Conservation (phyloP, 1,139 yeast species). For the Blastobotrys buckinghamii region DNA sequence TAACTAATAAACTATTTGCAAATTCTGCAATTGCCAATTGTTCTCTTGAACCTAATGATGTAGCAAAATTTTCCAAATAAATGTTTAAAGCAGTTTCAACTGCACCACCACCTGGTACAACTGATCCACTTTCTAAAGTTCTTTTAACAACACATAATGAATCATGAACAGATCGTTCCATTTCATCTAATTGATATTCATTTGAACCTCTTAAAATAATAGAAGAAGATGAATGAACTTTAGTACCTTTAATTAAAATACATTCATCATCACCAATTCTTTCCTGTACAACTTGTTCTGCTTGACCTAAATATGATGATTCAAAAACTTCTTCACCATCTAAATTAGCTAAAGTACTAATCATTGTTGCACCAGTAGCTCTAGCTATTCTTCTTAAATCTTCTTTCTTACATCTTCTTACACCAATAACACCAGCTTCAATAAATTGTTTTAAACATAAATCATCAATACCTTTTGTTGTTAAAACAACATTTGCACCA, state of each 20-base stretch:
- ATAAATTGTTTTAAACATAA: slow-evolving; percentile 92
- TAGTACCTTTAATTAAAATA: slow-evolving; percentile 88
- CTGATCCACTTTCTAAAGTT: slow-evolving; percentile 88
- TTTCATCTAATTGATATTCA: slow-evolving; percentile 93
- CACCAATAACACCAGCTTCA: slow-evolving; percentile 96
- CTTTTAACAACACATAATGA: slow-evolving; percentile 93
- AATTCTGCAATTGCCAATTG: slow-evolving; percentile 98
- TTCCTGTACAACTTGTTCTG: slow-evolving; percentile 89
- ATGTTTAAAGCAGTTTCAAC: slow-evolving; percentile 95
- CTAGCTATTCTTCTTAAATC: slow-evolving; percentile 95
- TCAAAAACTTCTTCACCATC: slow-evolving; percentile 99
- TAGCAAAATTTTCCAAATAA: slow-evolving; percentile 93
- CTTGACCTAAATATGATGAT: slow-evolving; percentile 74
- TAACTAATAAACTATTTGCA: slow-evolving; percentile 80
- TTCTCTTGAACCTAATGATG: slow-evolving; percentile 96
- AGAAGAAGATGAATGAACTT: slow-evolving; percentile 87
- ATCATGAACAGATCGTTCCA: slow-evolving; percentile 96
- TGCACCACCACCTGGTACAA: slow-evolving; percentile 99
- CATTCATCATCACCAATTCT: slow-evolving; percentile 96
- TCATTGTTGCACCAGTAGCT: slow-evolving; percentile 94
- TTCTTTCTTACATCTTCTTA: slow-evolving; percentile 95
- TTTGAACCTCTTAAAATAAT: slow-evolving; percentile 94
- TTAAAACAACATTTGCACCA: slow-evolving; percentile 94
- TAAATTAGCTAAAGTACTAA: slow-evolving; percentile 81
- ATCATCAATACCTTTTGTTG: slow-evolving; percentile 98